Evolutionary conservation across 2,329 filamentous ascomycete species (phyloP), one percentile per base, ranked within the genome.

Genomic region (Sphaerulina musiva): DNA sequence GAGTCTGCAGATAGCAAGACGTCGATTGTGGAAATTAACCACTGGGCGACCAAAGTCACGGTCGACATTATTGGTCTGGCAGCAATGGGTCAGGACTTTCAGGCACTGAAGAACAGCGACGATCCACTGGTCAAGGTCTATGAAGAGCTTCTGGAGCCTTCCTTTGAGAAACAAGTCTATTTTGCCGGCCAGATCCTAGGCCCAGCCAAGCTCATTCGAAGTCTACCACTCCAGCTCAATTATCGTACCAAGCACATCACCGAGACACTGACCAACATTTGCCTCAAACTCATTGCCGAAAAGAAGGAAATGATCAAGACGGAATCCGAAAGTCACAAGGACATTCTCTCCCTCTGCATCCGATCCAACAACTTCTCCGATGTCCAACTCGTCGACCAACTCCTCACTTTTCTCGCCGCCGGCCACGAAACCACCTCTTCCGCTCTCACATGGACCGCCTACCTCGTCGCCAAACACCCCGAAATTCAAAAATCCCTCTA

Each of bases 381-480:
- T 50, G 65, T 71, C 3, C 70, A 74, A n/a, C 64, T 82, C 10
- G 74, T 76, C 6, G 78, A 81, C 58, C 79, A 81, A 52, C 70
- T 81, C 1, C 64, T 82, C 26, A 82, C 79, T 0, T 80, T 80
- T 59, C 64, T 82, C 3, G 79, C 78, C 2, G 78, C 78, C 3
- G 78, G 74, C 5, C 88, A 92, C 69, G 87, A 92, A 72, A 92
- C 88, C 1, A 91, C 87, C 0, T 82, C 88, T 1, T 80, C 83
- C 1, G 79, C 87, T 14, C 76, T 93, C 66, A 86, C 84, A n/a
- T 92, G 87, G 86, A 80, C 84, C 2, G 71, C 83, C 6, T 87
- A 89, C 66, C 73, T 85, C 42, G 78, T 93, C n/a, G 81, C 81
- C 62, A 76, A 77, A 17, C 71, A 89, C 62, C 83, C 81, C 0